Conservation (phyloP, 768 basidiomycete genomes). For the Russula brevipes region DNA sequence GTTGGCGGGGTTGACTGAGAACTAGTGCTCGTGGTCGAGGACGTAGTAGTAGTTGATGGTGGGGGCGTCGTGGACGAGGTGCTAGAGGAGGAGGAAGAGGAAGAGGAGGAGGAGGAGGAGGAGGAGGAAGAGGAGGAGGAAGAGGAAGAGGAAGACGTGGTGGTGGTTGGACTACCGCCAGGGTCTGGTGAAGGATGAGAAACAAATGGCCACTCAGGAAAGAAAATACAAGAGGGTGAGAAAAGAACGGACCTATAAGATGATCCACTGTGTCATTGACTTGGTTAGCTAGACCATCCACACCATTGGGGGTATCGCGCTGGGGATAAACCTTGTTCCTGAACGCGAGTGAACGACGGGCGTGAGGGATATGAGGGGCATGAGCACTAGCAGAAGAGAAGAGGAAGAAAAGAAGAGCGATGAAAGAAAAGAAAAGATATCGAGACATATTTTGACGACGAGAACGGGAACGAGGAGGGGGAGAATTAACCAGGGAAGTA, state of each 20-base stretch:
- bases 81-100: not conserved
- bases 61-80: too few species aligned
- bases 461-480: not conserved
- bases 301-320: not conserved
- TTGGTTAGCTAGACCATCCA: not conserved
- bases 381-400: constrained; percentile 7
- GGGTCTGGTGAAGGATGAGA: not conserved
- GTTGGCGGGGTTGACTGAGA: not conserved
- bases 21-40: constrained; percentile 3
- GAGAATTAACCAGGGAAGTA: not conserved
- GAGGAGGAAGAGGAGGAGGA: not conserved
- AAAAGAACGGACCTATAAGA: not conserved
- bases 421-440: not conserved
- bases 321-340: not conserved
- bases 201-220: not conserved
- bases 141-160: not conserved
- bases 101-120: not conserved
- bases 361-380: not conserved
- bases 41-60: constrained; percentile 11
- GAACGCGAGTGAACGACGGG: constrained; percentile 1
- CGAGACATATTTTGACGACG: not conserved
- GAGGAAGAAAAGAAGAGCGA: constrained; percentile 10
- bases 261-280: too few species aligned
- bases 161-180: not conserved
- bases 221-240: not conserved